Conservation (phyloP, 805 yeast species). For the Hemisphaericaspora nanyangensis region DNA sequence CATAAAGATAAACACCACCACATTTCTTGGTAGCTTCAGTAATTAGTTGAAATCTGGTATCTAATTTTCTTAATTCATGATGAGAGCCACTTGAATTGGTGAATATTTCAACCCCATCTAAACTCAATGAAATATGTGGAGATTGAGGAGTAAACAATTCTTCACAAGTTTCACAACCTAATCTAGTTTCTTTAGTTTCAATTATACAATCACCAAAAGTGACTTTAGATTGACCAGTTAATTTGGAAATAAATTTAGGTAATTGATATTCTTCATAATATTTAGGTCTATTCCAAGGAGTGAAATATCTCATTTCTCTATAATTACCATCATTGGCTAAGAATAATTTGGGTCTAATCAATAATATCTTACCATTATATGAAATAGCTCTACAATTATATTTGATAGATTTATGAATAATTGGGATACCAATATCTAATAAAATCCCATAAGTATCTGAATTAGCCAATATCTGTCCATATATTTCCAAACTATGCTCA, state of each 20-base stretch:
- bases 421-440: conserved; percentile 93
- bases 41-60: conserved; percentile 79
- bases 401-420: conserved; percentile 79
- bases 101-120: conserved; percentile 96
- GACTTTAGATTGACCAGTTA: conserved; percentile 65
- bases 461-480: conserved; percentile 66
- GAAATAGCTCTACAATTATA: conserved; percentile 90
- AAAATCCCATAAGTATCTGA: conserved; percentile 72
- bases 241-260: conserved; percentile 63
- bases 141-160: conserved; percentile 95
- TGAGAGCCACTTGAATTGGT: conserved; percentile 98
- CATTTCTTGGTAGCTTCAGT: conserved; percentile 92
- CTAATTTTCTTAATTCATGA: conserved; percentile 87
- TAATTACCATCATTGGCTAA: conserved; percentile 97
- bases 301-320: conserved; percentile 94
- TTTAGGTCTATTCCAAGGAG: conserved; percentile 86
- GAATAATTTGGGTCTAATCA: conserved; percentile 90
- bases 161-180: conserved; percentile 99
- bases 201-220: conserved; percentile 90
- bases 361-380: conserved; percentile 68
- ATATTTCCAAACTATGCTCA: conserved; percentile 93
- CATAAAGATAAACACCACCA: conserved; percentile 91
- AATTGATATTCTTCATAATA: conserved; percentile 68
- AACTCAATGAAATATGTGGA: conserved; percentile 86
- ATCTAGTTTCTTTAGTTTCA: conserved; percentile 76